phyloP scores from a whole-genome alignment of 2,329 filamentous ascomycete genomes.

The Colletotrichum destructivum region DNA sequence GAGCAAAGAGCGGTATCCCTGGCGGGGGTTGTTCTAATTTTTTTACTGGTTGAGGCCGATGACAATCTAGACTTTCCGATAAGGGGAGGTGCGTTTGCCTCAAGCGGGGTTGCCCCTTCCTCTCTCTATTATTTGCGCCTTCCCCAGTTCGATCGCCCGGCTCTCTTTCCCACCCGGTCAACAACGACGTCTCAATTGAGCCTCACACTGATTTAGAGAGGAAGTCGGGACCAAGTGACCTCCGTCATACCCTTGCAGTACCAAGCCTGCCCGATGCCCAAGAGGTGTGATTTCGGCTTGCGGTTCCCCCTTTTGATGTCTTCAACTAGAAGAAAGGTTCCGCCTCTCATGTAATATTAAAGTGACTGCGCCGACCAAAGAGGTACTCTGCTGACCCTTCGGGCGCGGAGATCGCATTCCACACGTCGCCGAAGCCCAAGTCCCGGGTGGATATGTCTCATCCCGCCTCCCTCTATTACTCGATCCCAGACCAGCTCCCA shows the following conservation, averaged over 20 bases:
- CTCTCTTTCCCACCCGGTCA: constrained; percentile 2
- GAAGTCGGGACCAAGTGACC: background rate
- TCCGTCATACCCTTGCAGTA: background rate
- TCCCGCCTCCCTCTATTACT: constrained; percentile 34
- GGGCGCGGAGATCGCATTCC: constrained; percentile 25
- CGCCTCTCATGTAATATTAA: background rate
- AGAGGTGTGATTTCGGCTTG: background rate
- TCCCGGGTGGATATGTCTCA: constrained; percentile 34
- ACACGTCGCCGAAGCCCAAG: constrained; percentile 15
- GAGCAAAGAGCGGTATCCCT: constrained; percentile 31
- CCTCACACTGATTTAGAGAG: background rate
- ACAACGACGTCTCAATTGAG: constrained; percentile 1
- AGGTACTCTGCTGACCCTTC: constrained; percentile 1
- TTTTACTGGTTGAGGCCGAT: constrained; percentile 25
- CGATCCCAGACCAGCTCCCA: constrained; percentile 12
- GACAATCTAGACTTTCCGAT: constrained; percentile 43
- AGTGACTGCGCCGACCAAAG: background rate
- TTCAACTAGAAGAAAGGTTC: background rate
- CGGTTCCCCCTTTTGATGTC: background rate
- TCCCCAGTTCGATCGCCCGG: constrained; percentile 5
- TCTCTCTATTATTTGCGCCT: constrained; percentile 23
- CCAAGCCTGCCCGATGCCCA: background rate
- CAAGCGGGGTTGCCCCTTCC: constrained; percentile 43
- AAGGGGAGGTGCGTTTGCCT: constrained; percentile 40
- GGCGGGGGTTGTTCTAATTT: constrained; percentile 20